phyloP scores from a whole-genome alignment of 495 filamentous ascomycete species.

The Podospora comata region DNA sequence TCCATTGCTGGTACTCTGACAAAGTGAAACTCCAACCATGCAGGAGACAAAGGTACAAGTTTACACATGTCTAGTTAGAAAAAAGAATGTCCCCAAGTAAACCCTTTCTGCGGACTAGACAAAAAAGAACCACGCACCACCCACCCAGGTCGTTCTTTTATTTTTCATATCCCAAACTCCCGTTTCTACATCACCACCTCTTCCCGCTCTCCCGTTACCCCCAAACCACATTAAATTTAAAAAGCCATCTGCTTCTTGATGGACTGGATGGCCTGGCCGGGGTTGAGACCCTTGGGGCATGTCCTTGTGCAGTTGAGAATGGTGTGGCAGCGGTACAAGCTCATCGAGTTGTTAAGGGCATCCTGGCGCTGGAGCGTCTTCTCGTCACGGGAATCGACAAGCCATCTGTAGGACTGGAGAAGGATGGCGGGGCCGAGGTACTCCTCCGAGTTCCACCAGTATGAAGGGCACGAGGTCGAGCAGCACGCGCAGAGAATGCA shows the following conservation, averaged over 20 bases:
- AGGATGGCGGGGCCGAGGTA: slow-evolving; percentile 97
- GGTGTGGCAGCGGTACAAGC: slow-evolving; percentile 96
- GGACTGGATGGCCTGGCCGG: slow-evolving; percentile 88
- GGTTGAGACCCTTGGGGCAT: slow-evolving; percentile 98
- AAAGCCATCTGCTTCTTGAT: slow-evolving; percentile 97
- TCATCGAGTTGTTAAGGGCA: slow-evolving; percentile 96
- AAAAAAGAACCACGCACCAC: slow-evolving; percentile 20
- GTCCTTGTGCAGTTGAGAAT: slow-evolving; percentile 97
- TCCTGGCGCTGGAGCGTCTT: slow-evolving; percentile 79
- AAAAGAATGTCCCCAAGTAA: background rate
- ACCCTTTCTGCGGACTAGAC: slow-evolving; percentile 4
- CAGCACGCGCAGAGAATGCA: slow-evolving; percentile 99
- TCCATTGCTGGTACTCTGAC: slow-evolving; percentile 31
- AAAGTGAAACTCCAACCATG: slow-evolving; percentile 39
- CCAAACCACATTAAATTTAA: slow-evolving; percentile 29
- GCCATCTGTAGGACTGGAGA: slow-evolving; percentile 94
- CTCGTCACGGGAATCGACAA: slow-evolving; percentile 90
- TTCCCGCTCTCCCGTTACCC: background rate
- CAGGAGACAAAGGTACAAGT: slow-evolving; percentile 32
- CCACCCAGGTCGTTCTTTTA: slow-evolving; percentile 6
- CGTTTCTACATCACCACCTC: slow-evolving; percentile 1
- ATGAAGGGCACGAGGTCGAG: slow-evolving; percentile 94
- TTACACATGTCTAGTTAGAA: slow-evolving; percentile 20
- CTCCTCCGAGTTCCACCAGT: slow-evolving; percentile 99
- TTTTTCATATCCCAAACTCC: slow-evolving; percentile 3